Conservation (phyloP, 176 grass and related monocot genomes). For the Metroxylon sagu region DNA sequence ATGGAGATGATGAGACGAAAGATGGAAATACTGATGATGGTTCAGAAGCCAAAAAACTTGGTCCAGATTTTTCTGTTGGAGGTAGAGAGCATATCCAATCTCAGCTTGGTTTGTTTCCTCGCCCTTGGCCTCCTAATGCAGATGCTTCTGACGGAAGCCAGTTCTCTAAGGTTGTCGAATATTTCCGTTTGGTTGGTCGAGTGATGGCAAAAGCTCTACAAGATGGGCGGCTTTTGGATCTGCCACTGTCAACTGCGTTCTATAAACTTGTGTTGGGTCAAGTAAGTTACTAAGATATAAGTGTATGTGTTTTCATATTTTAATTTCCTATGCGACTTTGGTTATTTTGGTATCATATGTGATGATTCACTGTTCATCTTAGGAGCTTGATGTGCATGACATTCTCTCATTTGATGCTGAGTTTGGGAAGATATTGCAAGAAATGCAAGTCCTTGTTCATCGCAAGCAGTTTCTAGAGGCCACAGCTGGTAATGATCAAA, state of each 20-base stretch:
- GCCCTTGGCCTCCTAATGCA: slow-evolving; percentile 49
- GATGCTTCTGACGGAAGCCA: slow-evolving; percentile 50
- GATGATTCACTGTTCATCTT: no score
- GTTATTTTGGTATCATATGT: slow-evolving; percentile 16
- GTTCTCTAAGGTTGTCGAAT: slow-evolving; percentile 60
- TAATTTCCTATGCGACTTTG: neutral
- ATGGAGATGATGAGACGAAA: slow-evolving; percentile 15
- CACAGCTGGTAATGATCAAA: slow-evolving; percentile 21
- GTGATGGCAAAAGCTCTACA: slow-evolving; percentile 86
- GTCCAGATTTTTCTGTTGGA: slow-evolving; percentile 16
- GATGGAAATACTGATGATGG: slow-evolving; percentile 6
- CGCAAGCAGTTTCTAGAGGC: slow-evolving; percentile 42
- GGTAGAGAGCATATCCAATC: slow-evolving; percentile 44
- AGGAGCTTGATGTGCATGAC: slow-evolving; percentile 87
- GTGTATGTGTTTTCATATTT: no score
- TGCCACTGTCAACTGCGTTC: slow-evolving; percentile 74
- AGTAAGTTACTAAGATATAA: slow-evolving; percentile 26
- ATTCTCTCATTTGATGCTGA: slow-evolving; percentile 68
- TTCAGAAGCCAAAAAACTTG: slow-evolving; percentile 19
- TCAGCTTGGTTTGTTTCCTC: slow-evolving; percentile 75
- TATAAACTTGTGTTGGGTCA: slow-evolving; percentile 79
- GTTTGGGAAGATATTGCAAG: slow-evolving; percentile 80
- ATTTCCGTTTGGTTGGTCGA: slow-evolving; percentile 69
- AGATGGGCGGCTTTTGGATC: slow-evolving; percentile 78
- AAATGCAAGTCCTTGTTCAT: slow-evolving; percentile 56